Percentiles rank a stretch among this genome's conserved stretches.
These are phyloP conservation scores for Fusarium sp. DNA, from an alignment of 2,329 filamentous ascomycete species.

Conservation along the genomic window DNA sequence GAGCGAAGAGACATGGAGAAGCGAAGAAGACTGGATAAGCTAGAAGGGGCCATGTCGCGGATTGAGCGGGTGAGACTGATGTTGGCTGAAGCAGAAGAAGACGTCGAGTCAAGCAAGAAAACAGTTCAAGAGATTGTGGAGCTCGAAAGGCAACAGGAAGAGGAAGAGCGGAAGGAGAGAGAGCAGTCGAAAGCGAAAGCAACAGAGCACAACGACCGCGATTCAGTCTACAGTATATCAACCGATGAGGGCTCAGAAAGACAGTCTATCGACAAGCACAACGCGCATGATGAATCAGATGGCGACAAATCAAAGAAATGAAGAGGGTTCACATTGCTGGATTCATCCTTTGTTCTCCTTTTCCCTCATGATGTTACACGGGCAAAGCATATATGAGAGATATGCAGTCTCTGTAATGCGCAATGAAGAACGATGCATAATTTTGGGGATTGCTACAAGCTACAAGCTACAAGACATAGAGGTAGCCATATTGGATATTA, in stretches of 20 bases:
- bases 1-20: conserved; percentile 79
- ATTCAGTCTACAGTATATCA: conserved; percentile 5
- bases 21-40: conserved; percentile 71
- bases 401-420: neutral
- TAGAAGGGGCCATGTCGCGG: conserved; percentile 76
- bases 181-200: conserved; percentile 4
- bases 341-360: neutral
- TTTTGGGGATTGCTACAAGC: neutral
- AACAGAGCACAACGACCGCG: neutral
- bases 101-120: conserved; percentile 35
- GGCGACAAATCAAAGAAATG: neutral
- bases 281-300: neutral
- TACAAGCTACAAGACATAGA: conserved; percentile 1
- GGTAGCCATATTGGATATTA: neutral
- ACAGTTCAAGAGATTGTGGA: conserved; percentile 34
- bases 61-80: conserved; percentile 77
- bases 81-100: conserved; percentile 55
- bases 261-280: conserved; percentile 7
- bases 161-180: conserved; percentile 28
- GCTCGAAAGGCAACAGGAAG: conserved; percentile 33
- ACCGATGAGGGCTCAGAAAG: conserved; percentile 7
- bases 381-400: neutral
- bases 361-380: neutral
- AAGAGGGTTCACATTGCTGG: neutral
- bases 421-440: conserved; percentile 14